Evolutionary conservation across 495 filamentous ascomycete genomes (phyloP).

Genomic region (Neurospora hispaniola): DNA sequence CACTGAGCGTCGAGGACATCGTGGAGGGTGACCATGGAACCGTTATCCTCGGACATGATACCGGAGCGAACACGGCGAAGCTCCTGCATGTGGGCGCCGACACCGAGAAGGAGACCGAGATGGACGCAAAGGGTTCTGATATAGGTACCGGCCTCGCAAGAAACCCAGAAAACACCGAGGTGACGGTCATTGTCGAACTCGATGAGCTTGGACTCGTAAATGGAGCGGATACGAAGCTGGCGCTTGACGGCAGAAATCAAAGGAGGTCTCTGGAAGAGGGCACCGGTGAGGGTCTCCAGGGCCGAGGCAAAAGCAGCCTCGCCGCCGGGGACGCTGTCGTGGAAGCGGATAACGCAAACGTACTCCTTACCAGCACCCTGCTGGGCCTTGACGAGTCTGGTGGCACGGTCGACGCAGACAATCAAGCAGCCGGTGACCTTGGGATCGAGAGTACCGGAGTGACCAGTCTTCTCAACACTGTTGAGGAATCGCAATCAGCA

Average conservation of each 20-base stretch:
- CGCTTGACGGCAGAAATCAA: conserved; percentile 98
- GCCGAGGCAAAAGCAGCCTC: conserved; percentile 82
- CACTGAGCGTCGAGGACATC: conserved; percentile 94
- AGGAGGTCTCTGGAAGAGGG: conserved; percentile 93
- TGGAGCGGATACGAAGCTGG: conserved; percentile 92
- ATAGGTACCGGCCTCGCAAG: conserved; percentile 96
- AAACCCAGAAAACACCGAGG: conserved; percentile 98
- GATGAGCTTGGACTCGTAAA: conserved; percentile 86
- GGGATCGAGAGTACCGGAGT: conserved; percentile 94
- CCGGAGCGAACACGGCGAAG: conserved; percentile 86
- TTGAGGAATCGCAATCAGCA: conserved; percentile 12
- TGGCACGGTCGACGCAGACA: conserved; percentile 91
- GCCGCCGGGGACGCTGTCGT: conserved; percentile 84
- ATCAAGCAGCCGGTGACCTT: conserved; percentile 76
- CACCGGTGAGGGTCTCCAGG: conserved; percentile 88
- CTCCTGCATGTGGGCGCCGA: conserved; percentile 98
- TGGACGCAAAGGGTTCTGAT: conserved; percentile 97
- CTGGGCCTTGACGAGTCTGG: conserved; percentile 93
- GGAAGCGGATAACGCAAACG: conserved; percentile 79
- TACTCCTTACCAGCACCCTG: conserved; percentile 87
- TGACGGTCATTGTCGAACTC: conserved; percentile 98
- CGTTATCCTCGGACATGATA: conserved; percentile 79
- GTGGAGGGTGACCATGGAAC: conserved; percentile 80
- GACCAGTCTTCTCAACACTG: conserved; percentile 92
- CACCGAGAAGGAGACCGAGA: conserved; percentile 81